phyloP scores from a whole-genome alignment of 2,329 filamentous ascomycete genomes.

The Fonsecaea pedrosoi region DNA sequence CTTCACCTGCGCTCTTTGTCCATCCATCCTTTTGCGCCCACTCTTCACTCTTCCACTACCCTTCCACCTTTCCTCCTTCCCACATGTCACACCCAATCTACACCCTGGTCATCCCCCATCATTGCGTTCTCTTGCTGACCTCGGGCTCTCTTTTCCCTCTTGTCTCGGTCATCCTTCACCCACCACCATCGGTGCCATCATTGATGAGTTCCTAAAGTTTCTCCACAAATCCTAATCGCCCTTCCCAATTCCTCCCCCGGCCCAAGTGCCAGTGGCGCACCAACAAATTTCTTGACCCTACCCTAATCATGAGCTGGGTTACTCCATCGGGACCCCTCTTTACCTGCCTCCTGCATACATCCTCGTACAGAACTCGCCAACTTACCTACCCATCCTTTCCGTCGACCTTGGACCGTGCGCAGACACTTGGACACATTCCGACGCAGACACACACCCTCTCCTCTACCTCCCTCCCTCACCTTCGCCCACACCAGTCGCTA shows the following conservation, averaged over 20 bases:
- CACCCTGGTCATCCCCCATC: not conserved
- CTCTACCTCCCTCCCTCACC: not conserved
- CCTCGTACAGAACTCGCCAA: not conserved
- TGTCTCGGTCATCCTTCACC: not conserved
- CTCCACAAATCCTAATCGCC: conserved; percentile 8
- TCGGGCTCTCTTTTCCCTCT: not conserved
- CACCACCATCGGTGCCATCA: no score
- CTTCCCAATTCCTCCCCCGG: not conserved
- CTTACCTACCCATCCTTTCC: not conserved
- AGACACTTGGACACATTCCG: not conserved
- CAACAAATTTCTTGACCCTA: not conserved
- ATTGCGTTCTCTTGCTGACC: not conserved
- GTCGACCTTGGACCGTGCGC: not conserved
- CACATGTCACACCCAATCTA: not conserved
- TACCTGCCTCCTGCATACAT: not conserved
- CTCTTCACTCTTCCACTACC: not conserved
- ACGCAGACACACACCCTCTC: not conserved
- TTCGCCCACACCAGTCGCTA: not conserved
- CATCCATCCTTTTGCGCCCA: not conserved
- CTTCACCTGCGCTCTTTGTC: not conserved
- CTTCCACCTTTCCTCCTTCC: not conserved
- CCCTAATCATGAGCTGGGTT: not conserved
- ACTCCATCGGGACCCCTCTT: not conserved
- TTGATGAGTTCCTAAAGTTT: not conserved
- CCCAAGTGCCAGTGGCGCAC: not conserved